Conservation (phyloP, 2,329 filamentous ascomycete species). For the Ophiostoma quercus region DNA sequence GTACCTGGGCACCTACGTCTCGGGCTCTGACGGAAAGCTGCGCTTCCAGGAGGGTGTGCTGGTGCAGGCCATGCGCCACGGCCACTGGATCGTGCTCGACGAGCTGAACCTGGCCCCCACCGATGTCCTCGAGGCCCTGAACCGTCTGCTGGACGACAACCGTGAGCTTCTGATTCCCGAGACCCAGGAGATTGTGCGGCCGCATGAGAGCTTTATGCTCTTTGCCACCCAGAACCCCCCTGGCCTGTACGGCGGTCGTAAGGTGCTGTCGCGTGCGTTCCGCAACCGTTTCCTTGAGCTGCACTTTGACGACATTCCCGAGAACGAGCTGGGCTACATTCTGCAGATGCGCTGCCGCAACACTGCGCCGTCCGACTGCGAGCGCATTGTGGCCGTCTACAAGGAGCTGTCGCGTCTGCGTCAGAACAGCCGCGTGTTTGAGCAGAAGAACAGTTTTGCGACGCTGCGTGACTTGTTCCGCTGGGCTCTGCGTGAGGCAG, state of each 20-base stretch:
- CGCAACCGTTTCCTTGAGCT: conserved; percentile 94
- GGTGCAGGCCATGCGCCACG: conserved; percentile 84
- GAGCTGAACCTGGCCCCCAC: conserved; percentile 96
- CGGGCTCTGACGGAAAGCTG: conserved; percentile 75
- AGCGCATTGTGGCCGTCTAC: conserved; percentile 87
- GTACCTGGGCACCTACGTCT: conserved; percentile 91
- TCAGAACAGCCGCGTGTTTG: conserved; percentile 86
- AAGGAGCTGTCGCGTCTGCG: conserved; percentile 83
- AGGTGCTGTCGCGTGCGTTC: conserved; percentile 88
- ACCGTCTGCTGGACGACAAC: conserved; percentile 93
- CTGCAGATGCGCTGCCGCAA: conserved; percentile 80
- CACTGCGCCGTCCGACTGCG: conserved; percentile 84
- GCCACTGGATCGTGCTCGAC: conserved; percentile 97
- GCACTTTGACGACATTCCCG: conserved; percentile 96
- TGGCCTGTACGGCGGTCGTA: conserved; percentile 89
- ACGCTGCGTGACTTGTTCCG: conserved; percentile 92
- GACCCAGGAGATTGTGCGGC: conserved; percentile 87
- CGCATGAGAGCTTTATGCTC: conserved; percentile 92
- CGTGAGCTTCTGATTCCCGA: conserved; percentile 92
- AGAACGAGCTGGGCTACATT: conserved; percentile 88
- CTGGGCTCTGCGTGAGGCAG: conserved; percentile 82
- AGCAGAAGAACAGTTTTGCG: conserved; percentile 95
- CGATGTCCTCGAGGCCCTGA: conserved; percentile 92
- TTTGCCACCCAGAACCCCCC: conserved; percentile 98
- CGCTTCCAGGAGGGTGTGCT: conserved; percentile 90